phyloP scores from a whole-genome alignment of 2,329 filamentous ascomycete species.

The Simplicillium aogashimaense region DNA sequence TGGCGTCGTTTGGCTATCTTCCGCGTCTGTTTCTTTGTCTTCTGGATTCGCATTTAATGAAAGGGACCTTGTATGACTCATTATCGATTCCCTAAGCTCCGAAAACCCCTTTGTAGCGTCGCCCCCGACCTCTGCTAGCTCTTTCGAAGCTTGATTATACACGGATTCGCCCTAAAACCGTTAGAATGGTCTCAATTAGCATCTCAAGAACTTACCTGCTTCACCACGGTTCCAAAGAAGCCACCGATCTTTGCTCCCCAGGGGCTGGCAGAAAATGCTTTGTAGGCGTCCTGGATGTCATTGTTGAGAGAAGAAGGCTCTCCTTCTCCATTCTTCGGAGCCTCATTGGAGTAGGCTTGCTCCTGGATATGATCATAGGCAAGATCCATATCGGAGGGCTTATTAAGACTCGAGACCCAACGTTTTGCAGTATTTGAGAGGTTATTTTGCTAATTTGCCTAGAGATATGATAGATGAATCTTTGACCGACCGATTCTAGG shows the following conservation, averaged over 20 bases:
- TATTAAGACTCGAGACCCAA: not conserved
- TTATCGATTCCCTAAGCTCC: constrained; percentile 56
- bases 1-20: constrained; percentile 37
- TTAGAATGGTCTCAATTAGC: constrained; percentile 8
- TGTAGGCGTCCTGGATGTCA: constrained; percentile 92
- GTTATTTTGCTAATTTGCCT: too few species aligned
- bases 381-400: constrained; percentile 62
- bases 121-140: constrained; percentile 67
- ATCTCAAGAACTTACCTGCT: constrained; percentile 53
- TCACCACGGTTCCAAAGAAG: constrained; percentile 83
- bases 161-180: constrained; percentile 58
- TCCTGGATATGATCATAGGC: constrained; percentile 96
- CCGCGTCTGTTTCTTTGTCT: constrained; percentile 18
- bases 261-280: constrained; percentile 79
- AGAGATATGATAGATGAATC: too few species aligned
- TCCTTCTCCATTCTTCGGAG: constrained; percentile 22
- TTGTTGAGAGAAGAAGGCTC: constrained; percentile 57
- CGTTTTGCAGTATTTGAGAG: not conserved
- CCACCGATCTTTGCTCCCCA: constrained; percentile 88
- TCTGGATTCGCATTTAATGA: constrained; percentile 44
- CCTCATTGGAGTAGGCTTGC: constrained; percentile 58
- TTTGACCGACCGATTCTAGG: too few species aligned
- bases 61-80: constrained; percentile 64
- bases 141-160: constrained; percentile 79
- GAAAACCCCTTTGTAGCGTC: constrained; percentile 77